Evolutionary conservation across 208 protist species (phyloP), one percentile per base, ranked within the genome.

Genomic region (Herpetomonas muscarum): DNA sequence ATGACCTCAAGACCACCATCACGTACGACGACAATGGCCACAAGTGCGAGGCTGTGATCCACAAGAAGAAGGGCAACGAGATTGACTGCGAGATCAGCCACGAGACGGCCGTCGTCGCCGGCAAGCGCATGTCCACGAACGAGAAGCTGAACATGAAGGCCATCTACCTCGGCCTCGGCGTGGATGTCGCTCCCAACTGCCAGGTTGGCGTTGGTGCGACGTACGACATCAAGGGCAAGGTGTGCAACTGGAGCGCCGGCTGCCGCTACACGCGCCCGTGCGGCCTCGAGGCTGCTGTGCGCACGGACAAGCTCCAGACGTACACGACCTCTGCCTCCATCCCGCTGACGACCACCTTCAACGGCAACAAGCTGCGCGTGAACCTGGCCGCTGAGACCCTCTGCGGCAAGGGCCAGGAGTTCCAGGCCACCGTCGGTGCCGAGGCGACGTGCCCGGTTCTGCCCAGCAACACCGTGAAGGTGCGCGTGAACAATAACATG

Each of bases 391-490:
- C 79, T 12, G 74, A 86, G 69, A 66, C 74, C 32, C 54, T 56
- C 61, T 86, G 70, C 64, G 74, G 77, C 30, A 55, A 62, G 15
- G 53, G 70, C 32, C 55, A 61, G 55, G 55, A 54, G 48, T 48
- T 69, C 45, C 60, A 59, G 19, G 74, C 58, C 25, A 74, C 64
- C 15, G 25, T 76, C 15, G 87, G 80, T 32, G 7, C 75, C 1
- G 78, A 89, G 74, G 53, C 68, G 24, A 60, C 52, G 46, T 93
- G 80, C 67, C 61, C 74, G 31, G 34, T 85, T 22, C 48, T 74
- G 28, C 81, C 76, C 52, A 64, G 56, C n/a, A 89, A 93, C 70
- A 71, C 70, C 7, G 52, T 93, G 56, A 88, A 90, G 70, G 75
- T 76, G 7, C 70, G 74, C 30, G 56, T 90, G 41, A 75, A 85